Base-by-base conservation (phyloP, 306 rosid genomes). In the Lathyrus aphaca region DNA sequence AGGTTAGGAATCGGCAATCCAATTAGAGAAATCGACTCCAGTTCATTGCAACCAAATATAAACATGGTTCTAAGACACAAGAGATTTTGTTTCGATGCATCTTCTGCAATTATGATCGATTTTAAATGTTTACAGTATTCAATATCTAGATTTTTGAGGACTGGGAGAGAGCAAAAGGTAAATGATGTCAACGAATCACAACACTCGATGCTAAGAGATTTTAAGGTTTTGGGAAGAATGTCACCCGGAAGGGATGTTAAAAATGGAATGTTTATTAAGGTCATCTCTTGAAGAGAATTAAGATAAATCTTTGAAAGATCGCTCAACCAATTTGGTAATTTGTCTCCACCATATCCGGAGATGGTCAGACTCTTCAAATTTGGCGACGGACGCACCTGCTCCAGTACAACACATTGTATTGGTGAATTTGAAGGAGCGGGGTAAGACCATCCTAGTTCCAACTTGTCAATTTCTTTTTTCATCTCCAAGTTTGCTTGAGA, bases 191-290 rank as follows among this genome's bases (percentile, higher is more conserved):
- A 19, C 8, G 69, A 27, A 15, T 44, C 4, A n/a, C 69, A 64
- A 35, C n/a, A n/a, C n/a, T n/a, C n/a, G n/a, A n/a, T n/a, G n/a
- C 69, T 64, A 23, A 2, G 74, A 66, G 15, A 46, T 68, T 18
- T 14, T 4, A 58, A 44, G 21, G 74, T 15, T 55, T 25, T 68
- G 4, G 80, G 80, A 1, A 75, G 45, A 23, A 68, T 48, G 8
- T 51, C 27, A 38, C 8, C 38, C 5, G 64, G 54, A 30, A 75
- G 27, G 45, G 55, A 75, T 2, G 8, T 9, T 11, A 37, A 39
- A 30, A 60, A 55, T 8, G 66, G 56, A 74, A 65, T 9, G 37
- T 2, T 5, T 0, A 0, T 0, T 57, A 69, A 2, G 0, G 27
- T 5, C 5, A 69, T 8, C 15, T 15, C 7, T 1, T 3, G 30